These are phyloP conservation scores for Incumbomyces delicatus DNA, from an alignment of 2,329 filamentous ascomycete genomes.

Conservation along the genomic window DNA sequence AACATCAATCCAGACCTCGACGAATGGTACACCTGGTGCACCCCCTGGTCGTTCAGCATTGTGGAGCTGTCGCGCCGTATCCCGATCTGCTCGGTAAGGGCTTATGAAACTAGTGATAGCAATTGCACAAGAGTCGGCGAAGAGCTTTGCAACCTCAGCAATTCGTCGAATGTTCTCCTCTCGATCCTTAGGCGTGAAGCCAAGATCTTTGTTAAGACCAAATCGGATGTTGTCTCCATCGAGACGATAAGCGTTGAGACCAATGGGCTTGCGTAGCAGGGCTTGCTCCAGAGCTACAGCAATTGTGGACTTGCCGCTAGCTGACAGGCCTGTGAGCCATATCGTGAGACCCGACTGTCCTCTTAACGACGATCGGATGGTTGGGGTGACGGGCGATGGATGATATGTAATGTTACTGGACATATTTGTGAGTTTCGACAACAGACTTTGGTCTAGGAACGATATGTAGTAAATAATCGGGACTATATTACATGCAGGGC, in stretches of 20 bases:
- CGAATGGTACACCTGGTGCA: constrained; percentile 62
- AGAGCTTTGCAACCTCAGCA: constrained; percentile 92
- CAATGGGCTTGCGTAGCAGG: constrained; percentile 62
- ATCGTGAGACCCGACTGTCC: constrained; percentile 86
- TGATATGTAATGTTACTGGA: constrained; percentile 40
- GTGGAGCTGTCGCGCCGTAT: constrained; percentile 73
- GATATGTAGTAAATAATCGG: constrained; percentile 10
- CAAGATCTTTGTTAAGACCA: constrained; percentile 94
- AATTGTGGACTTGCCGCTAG: constrained; percentile 93
- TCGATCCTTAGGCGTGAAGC: constrained; percentile 84
- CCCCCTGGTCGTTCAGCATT: constrained; percentile 49
- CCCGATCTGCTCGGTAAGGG: constrained; percentile 78
- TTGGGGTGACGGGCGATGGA: constrained; percentile 32
- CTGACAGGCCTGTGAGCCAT: constrained; percentile 95
- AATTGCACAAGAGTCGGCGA: constrained; percentile 79
- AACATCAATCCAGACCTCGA: constrained; percentile 90
- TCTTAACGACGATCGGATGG: constrained; percentile 41
- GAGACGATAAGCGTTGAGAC: constrained; percentile 76
- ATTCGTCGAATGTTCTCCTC: constrained; percentile 98
- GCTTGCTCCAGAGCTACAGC: constrained; percentile 95
- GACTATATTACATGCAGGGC: constrained; percentile 8
- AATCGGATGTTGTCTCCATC: constrained; percentile 98
- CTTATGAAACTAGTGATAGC: constrained; percentile 96
- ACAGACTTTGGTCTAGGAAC: constrained; percentile 5
- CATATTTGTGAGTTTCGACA: constrained; percentile 6